Evolutionary conservation across 257 asterid genomes (phyloP), one percentile per base, ranked within the genome.

Genomic region (Solanum okadae): DNA sequence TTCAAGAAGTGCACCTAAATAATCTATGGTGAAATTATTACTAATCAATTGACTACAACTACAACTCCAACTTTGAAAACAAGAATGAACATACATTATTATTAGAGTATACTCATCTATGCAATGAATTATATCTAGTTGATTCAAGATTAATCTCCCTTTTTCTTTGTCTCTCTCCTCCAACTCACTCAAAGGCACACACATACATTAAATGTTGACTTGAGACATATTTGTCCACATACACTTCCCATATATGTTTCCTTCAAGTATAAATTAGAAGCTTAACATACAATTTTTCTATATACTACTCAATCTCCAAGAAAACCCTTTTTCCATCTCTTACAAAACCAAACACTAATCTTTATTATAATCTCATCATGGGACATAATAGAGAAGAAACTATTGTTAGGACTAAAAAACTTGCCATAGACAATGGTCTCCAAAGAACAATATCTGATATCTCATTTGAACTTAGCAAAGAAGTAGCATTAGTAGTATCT

Each of bases 371-470:
- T 78, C 31, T 61, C 27, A 61, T 79, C 35, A 79, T 79, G 85
- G 85, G 65, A 79, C 85, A 49, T 44, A 79, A 38, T 18, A 38
- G 23, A 40, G 87, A 61, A 65, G 56, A n/a, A 2, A 25, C 78
- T 56, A 34, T 15, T n/a, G 85, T 7, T 29, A 88, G 49, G 6
- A 83, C 65, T 37, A 87, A 95, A 0, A 92, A 86, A 34, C 93
- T 92, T 8, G 90, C 98, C 2, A 91, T 90, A 85, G 98, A 93
- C 10, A 8, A 59, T 5, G 85, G 85, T 81, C 94, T 96, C 61
- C 90, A 94, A 42, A 96, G 98, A 72, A 93, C 98, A 5, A 90
- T 92, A 10, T 96, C 99, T 15, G 98, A 96, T 91, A 93, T 94
- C 68, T 95, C 99, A 0, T 93, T 90, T 83, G 93, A 94, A 25